Evolutionary conservation across 768 basidiomycete genomes (phyloP), one percentile per base, ranked within the genome.

Genomic region (Chiua virens): DNA sequence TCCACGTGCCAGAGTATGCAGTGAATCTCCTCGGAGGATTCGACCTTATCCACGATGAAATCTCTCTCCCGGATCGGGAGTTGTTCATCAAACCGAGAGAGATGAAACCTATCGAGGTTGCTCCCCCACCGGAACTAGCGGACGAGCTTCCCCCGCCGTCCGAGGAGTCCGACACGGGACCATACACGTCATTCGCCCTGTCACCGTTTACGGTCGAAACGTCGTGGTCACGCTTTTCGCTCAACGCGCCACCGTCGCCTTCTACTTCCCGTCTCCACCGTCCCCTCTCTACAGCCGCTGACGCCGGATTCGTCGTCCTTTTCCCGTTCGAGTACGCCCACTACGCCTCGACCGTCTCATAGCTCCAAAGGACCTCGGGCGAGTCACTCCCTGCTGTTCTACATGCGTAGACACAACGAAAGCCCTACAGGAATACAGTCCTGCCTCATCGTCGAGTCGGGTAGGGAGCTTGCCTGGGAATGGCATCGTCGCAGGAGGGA

Each of bases 1-100:
- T 73, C 36, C 54, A 67, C 45, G 67, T 79, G 44, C 77, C 78
- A 9, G 72, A 72, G 45, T 79, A 79, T 50, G 76, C 75, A 6
- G 60, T 71, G 47, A 68, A 75, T 54, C 73, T 79, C 38, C 65
- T 79, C 46, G 70, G 73, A 23, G 72, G 65, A 14, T 69, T 79
- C 20, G 77, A 77, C 49, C 59, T 68, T 50, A 67, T 70, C 44
- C 63, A 68, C 45, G 60, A 73, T 42, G 58, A 71, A 27, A 53
- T 71, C 30, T 42, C 62, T 25, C 71, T 72, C 49, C 65, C 64
- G n/a, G 52, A 67, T 50, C 64, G 66, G 59, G 61, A 65, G 43
- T 13, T 66, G 20, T 68, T 68, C 42, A 50, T 54, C 47, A 68
- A 57, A 41, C 63, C 60, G 21, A 68, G 53, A 55, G 66, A 66